These are phyloP conservation scores for Russula sp. DNA, from an alignment of 768 basidiomycete genomes.

Conservation along the genomic window DNA sequence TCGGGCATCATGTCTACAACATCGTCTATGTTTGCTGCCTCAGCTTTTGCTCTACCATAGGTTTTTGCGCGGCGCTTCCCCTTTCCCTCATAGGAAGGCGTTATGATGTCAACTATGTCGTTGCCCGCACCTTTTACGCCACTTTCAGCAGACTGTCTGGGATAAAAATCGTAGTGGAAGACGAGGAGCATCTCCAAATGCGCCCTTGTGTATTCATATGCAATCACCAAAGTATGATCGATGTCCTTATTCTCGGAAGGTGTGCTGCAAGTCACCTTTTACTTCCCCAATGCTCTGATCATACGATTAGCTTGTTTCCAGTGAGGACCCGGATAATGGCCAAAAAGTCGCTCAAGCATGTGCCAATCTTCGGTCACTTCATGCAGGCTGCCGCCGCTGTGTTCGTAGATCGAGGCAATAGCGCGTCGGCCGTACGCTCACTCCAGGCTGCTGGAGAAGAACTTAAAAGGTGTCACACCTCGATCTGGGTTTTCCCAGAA, in stretches of 20 bases:
- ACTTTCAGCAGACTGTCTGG: slow-evolving; percentile 57
- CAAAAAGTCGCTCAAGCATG: slow-evolving; percentile 81
- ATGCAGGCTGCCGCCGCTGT: slow-evolving; percentile 86
- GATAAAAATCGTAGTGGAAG: slow-evolving; percentile 72
- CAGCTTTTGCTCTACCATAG: slow-evolving; percentile 57
- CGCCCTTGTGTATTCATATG: slow-evolving; percentile 69
- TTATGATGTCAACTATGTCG: slow-evolving; percentile 74
- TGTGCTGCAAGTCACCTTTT: slow-evolving; percentile 32
- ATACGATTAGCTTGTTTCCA: slow-evolving; percentile 51
- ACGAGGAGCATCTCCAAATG: slow-evolving; percentile 70
- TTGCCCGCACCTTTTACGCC: slow-evolving; percentile 77
- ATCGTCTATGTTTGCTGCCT: slow-evolving; percentile 68
- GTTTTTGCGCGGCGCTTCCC: slow-evolving; percentile 57
- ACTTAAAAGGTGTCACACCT: slow-evolving; percentile 64
- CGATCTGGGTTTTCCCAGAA: slow-evolving; percentile 94
- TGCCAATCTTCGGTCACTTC: slow-evolving; percentile 81
- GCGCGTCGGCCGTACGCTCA: slow-evolving; percentile 61
- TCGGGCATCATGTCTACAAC: slow-evolving; percentile 66
- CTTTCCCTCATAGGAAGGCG: slow-evolving; percentile 61
- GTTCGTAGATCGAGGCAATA: slow-evolving; percentile 86
- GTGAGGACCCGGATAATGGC: slow-evolving; percentile 81
- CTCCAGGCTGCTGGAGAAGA: slow-evolving; percentile 68
- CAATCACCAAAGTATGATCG: slow-evolving; percentile 93
- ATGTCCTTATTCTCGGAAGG: slow-evolving; percentile 77
- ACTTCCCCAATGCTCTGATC: slow-evolving; percentile 3